phyloP scores from a whole-genome alignment of 148 eudicot species.

The Rhododendron kiyosumense region DNA sequence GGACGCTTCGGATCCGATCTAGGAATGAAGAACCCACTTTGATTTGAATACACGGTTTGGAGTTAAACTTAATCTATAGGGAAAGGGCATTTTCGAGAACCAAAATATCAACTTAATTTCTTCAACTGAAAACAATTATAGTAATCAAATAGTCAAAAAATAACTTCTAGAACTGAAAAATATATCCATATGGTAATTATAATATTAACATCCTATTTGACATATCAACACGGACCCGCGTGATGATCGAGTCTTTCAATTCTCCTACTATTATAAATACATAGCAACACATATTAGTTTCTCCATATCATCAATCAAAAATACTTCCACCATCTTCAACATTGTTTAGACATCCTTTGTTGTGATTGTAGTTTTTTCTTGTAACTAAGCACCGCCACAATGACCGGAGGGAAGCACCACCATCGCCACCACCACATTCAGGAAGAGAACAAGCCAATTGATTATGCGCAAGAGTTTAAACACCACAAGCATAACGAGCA shows the following conservation, averaged over 20 bases:
- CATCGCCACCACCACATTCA: constrained; percentile 16
- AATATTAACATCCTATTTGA: background rate
- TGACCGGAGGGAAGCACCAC: constrained; percentile 17
- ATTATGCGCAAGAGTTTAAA: constrained; percentile 29
- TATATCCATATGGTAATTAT: background rate
- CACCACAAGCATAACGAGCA: constrained; percentile 32
- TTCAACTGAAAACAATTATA: background rate
- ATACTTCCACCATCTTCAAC: background rate
- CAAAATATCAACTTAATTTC: background rate
- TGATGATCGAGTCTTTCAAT: background rate
- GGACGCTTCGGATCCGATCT: too few species aligned
- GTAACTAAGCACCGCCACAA: background rate
- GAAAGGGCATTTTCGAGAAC: background rate
- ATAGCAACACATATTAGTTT: background rate
- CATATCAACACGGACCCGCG: background rate
- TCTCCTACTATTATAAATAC: background rate
- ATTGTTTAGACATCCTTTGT: background rate
- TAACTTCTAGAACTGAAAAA: background rate
- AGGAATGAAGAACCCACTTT: background rate
- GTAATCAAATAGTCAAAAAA: background rate
- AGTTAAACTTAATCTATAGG: background rate
- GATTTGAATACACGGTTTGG: background rate
- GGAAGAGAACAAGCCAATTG: constrained; percentile 3
- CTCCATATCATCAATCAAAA: background rate
- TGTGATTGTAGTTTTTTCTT: background rate